These are phyloP conservation scores for Closterium sp. DNA, from an alignment of 139 green algal species.

Conservation along the genomic window DNA sequence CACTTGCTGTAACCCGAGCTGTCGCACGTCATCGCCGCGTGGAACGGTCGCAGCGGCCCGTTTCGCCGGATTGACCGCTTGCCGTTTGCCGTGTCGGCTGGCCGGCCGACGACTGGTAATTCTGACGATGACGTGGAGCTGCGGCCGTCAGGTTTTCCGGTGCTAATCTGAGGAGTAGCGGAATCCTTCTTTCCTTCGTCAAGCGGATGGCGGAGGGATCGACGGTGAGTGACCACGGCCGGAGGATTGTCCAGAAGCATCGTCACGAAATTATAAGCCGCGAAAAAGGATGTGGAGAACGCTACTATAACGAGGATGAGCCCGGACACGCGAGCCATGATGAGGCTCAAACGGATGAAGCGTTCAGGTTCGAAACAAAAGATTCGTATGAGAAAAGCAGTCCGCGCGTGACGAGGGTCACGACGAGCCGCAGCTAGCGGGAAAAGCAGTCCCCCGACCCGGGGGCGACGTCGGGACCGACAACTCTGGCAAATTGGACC, in stretches of 20 bases:
- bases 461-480: too few relatives aligned
- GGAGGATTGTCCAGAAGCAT: neutral
- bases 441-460: too few relatives aligned
- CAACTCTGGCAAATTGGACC: too few relatives aligned
- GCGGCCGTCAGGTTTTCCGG: neutral
- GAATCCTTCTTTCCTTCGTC: neutral
- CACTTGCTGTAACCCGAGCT: conserved; percentile 56
- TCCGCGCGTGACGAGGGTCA: too few relatives aligned
- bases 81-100: neutral
- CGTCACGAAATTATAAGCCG: neutral
- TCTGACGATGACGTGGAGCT: neutral
- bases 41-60: conserved; percentile 21
- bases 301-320: neutral
- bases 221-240: neutral
- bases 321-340: neutral
- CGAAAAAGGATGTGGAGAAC: neutral
- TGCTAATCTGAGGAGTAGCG: neutral
- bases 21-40: conserved; percentile 50
- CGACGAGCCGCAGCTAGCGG: too few relatives aligned
- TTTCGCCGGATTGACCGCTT: neutral
- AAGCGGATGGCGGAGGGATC: neutral
- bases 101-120: neutral
- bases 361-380: neutral
- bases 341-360: neutral
- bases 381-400: neutral